These are phyloP conservation scores for Magnusiomyces suaveolens DNA, from an alignment of 1,139 yeast genomes.

Conservation along the genomic window DNA sequence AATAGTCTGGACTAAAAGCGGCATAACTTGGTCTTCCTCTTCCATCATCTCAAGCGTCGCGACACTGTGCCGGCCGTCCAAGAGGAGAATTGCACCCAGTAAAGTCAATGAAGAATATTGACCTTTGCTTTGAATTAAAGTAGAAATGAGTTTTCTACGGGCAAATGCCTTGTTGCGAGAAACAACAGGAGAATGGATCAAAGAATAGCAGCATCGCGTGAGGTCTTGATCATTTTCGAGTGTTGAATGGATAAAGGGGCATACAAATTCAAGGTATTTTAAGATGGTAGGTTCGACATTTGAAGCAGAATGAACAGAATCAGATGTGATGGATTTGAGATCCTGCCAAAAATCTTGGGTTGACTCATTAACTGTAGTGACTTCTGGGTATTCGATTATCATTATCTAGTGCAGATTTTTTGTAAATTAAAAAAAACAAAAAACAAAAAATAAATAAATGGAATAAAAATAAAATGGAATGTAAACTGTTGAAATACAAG, in stretches of 20 bases:
- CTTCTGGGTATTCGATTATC: neutral
- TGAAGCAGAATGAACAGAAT: constrained; percentile 23
- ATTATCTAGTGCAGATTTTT: neutral
- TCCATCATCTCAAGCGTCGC: constrained; percentile 39
- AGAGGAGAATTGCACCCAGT: constrained; percentile 42
- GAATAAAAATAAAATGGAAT: too few species aligned
- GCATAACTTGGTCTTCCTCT: constrained; percentile 42
- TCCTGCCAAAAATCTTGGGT: constrained; percentile 13
- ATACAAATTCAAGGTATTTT: constrained; percentile 26
- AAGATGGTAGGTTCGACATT: constrained; percentile 22
- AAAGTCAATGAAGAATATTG: constrained; percentile 25
- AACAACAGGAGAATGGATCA: constrained; percentile 28
- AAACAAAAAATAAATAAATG: too few species aligned
- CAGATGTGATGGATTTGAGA: constrained; percentile 23
- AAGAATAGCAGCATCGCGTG: constrained; percentile 25
- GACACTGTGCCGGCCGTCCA: constrained; percentile 39
- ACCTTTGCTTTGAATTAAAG: constrained; percentile 14
- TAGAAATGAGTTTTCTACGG: constrained; percentile 27
- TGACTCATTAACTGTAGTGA: neutral
- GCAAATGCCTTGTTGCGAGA: constrained; percentile 26
- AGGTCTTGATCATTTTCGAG: constrained; percentile 28
- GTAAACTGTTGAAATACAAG: too few species aligned
- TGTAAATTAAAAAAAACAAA: too few species aligned
- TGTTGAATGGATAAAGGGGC: constrained; percentile 26
- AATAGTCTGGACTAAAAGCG: constrained; percentile 35